Evolutionary conservation across 2,329 filamentous ascomycete species (phyloP).

Genomic region (Lasiodiplodia hormozganensis): DNA sequence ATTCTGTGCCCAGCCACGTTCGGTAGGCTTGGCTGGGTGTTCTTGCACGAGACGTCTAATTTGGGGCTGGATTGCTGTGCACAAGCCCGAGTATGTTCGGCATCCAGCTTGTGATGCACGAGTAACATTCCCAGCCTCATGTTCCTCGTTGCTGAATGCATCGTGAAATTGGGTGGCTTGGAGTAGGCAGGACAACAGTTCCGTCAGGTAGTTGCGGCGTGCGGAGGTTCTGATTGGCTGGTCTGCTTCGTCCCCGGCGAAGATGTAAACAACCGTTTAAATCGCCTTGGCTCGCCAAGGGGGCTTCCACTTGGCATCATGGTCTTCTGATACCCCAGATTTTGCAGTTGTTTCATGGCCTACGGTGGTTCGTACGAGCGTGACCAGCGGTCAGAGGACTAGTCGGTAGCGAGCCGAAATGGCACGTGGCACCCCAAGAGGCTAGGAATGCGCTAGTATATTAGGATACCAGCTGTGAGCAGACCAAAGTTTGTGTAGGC

Average conservation of each 20-base stretch:
- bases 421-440: constrained; percentile 1
- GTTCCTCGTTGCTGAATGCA: too few species aligned
- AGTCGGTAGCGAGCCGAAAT: neutral
- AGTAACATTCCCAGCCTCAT: too few species aligned
- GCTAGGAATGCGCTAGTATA: neutral
- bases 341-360: neutral
- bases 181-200: neutral
- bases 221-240: constrained; percentile 14
- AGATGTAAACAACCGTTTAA: neutral
- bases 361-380: neutral
- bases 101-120: too few species aligned
- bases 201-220: constrained; percentile 16
- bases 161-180: neutral
- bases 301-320: neutral
- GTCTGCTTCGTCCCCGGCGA: neutral
- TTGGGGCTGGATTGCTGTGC: too few species aligned
- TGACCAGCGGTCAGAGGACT: neutral
- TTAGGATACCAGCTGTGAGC: neutral
- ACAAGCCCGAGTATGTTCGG: too few species aligned
- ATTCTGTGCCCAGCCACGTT: too few species aligned
- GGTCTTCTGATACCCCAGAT: neutral
- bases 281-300: neutral
- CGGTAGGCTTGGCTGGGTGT: neutral
- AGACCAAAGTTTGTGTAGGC: neutral
- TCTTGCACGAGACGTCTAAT: neutral